These are phyloP conservation scores for Elaeagnus macrophylla DNA, from an alignment of 306 rosid genomes.

Conservation along the genomic window DNA sequence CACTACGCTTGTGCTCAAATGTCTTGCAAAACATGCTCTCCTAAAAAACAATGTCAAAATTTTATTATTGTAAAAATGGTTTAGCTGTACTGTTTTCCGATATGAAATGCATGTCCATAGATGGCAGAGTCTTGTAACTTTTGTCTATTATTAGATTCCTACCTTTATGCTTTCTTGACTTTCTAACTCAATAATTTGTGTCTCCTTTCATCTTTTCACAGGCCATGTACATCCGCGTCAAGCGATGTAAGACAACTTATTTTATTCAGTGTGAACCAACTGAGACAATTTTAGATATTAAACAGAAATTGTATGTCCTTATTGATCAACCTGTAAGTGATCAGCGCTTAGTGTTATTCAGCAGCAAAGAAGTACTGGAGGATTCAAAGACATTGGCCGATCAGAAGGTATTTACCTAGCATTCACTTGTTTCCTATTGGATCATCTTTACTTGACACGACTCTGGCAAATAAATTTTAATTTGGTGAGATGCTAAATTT, in stretches of 20 bases:
- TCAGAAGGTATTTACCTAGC: slow-evolving; percentile 48
- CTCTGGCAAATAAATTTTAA: background rate
- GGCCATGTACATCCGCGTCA: slow-evolving; percentile 90
- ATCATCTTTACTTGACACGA: background rate
- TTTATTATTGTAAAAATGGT: too few species aligned
- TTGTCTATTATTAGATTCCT: too few species aligned
- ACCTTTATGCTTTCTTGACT: too few species aligned
- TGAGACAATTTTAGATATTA: slow-evolving; percentile 62
- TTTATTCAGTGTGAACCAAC: slow-evolving; percentile 89
- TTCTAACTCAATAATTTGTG: background rate
- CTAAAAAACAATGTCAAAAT: too few species aligned
- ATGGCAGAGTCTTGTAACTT: too few species aligned
- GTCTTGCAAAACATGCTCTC: too few species aligned
- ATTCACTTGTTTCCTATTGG: slow-evolving; percentile 6
- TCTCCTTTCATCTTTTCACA: slow-evolving; percentile 5
- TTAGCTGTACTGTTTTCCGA: too few species aligned
- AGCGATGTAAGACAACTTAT: slow-evolving; percentile 74
- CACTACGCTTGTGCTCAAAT: too few species aligned
- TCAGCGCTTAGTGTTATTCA: slow-evolving; percentile 59
- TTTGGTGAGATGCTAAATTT: background rate
- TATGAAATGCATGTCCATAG: too few species aligned
- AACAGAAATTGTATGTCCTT: slow-evolving; percentile 67
- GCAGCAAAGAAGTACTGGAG: slow-evolving; percentile 58
- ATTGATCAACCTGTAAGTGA: slow-evolving; percentile 49
- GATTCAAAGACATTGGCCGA: slow-evolving; percentile 81